Evolutionary conservation across 2,329 filamentous ascomycete species (phyloP).

Genomic region (Neopestalotiopsis clavispora): DNA sequence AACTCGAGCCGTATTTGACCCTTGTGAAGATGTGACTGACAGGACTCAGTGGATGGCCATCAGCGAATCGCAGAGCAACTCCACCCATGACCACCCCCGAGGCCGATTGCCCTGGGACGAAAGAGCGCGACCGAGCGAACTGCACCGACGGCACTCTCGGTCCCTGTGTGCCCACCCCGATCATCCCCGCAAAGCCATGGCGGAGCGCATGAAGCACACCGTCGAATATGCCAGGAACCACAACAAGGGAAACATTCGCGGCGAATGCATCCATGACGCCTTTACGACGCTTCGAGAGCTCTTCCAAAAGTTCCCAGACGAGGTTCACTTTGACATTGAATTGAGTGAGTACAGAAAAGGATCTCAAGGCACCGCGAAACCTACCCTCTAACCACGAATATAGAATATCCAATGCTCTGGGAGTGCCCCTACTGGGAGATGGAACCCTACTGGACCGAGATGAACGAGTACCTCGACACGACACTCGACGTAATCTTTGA

Average conservation of each 20-base stretch:
- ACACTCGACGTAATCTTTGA: slow-evolving; percentile 12
- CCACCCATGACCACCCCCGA: slow-evolving; percentile 1
- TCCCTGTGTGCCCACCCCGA: slow-evolving; percentile 12
- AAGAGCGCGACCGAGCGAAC: slow-evolving; percentile 7
- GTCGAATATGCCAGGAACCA: slow-evolving; percentile 16
- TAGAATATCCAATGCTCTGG: slow-evolving; percentile 18
- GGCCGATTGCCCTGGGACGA: slow-evolving; percentile 17
- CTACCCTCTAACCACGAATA: neutral
- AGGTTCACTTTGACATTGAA: slow-evolving; percentile 17
- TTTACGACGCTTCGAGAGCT: slow-evolving; percentile 14
- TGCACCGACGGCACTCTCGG: neutral
- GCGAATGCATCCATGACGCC: slow-evolving; percentile 16
- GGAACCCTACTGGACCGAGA: slow-evolving; percentile 17
- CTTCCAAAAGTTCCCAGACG: slow-evolving; percentile 16
- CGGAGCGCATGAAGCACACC: slow-evolving; percentile 17
- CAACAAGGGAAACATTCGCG: slow-evolving; percentile 17
- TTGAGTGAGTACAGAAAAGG: slow-evolving; percentile 9
- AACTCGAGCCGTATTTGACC: too few relatives aligned
- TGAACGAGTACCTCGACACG: slow-evolving; percentile 16
- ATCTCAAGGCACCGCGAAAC: neutral
- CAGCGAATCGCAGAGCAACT: slow-evolving; percentile 6
- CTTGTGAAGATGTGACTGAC: neutral
- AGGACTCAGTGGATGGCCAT: slow-evolving; percentile 14
- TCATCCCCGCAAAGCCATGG: slow-evolving; percentile 12
- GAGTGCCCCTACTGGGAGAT: slow-evolving; percentile 16